phyloP scores from a whole-genome alignment of 2,329 filamentous ascomycete genomes.

The Diaporthe capsici region DNA sequence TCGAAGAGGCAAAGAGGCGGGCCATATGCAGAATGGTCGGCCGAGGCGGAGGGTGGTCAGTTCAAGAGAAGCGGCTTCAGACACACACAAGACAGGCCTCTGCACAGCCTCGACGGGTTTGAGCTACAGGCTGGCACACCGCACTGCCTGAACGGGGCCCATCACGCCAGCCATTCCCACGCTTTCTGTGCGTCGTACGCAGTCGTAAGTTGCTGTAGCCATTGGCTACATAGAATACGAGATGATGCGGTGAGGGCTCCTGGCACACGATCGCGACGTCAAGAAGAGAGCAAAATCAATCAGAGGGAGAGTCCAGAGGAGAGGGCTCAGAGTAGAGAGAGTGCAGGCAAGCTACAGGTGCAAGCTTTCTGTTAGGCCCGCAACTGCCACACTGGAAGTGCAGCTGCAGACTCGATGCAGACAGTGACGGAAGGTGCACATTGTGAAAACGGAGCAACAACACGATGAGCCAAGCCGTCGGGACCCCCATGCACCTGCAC shows the following conservation, averaged over 20 bases:
- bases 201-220: slow-evolving; percentile 2
- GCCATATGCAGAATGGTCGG: background rate
- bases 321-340: background rate
- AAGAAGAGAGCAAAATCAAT: background rate
- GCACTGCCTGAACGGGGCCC: background rate
- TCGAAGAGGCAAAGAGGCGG: slow-evolving; percentile 8
- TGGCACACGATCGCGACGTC: background rate
- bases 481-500: slow-evolving; percentile 9
- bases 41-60: background rate
- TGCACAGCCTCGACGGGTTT: slow-evolving; percentile 25
- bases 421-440: background rate
- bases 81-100: slow-evolving; percentile 4
- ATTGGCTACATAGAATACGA: background rate
- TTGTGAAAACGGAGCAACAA: background rate
- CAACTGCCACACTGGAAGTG: background rate
- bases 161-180: slow-evolving; percentile 1
- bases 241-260: background rate
- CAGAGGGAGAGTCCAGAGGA: background rate
- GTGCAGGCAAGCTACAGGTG: background rate
- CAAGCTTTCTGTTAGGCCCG: background rate
- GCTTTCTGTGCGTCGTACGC: slow-evolving; percentile 1
- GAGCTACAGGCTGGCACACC: slow-evolving; percentile 19
- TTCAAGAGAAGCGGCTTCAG: background rate
- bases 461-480: slow-evolving; percentile 27
- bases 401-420: background rate